Evolutionary conservation across 306 rosid species (phyloP), one percentile per base, ranked within the genome.

Genomic region (Ammopiptanthus mongolicus): DNA sequence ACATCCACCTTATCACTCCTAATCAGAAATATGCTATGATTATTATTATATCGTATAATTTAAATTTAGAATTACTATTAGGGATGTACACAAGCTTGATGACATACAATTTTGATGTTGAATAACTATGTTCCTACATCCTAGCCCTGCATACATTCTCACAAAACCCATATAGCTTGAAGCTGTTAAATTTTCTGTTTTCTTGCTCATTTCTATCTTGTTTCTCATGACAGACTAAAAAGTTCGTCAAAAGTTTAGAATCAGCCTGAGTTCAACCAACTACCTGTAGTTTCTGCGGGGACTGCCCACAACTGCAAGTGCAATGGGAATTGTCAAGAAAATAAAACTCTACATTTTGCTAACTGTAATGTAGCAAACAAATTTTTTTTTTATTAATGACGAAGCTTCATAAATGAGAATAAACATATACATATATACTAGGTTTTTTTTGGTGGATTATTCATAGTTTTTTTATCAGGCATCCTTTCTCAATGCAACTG

Each of bases 201-300:
- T 48, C 12, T 31, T 81, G 48, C 63, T 85, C 66, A 71, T 62
- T 51, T 48, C 1, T 55, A 5, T 61, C 44, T 52, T 29, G 23
- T 19, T 79, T 53, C 52, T 58, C 8, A 2, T 56, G 81, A 57
- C 93, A 92, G 97, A 86, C 87, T 21, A 92, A 88, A 86, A 91
- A 81, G 87, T 80, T 84, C 28, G 91, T 88, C 73, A 89, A 53
- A 68, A 79, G 74, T 11, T 47, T 89, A 56, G 93, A 93, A 79
- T 88, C 97, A 61, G 82, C 95, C 2, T 91, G 78, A 90, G 69
- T 58, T 67, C 71, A 51, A 53, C 19, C 76, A 71, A 23, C 36
- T 28, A 3, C 15, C 39, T 10, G 46, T 25, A 65, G 74, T 44
- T 82, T 31, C 51, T 51, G 37, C 65, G 73, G 61, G 73, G 62